Conservation (phyloP, 306 rosid genomes). For the Pterocarpus macrocarpus region DNA sequence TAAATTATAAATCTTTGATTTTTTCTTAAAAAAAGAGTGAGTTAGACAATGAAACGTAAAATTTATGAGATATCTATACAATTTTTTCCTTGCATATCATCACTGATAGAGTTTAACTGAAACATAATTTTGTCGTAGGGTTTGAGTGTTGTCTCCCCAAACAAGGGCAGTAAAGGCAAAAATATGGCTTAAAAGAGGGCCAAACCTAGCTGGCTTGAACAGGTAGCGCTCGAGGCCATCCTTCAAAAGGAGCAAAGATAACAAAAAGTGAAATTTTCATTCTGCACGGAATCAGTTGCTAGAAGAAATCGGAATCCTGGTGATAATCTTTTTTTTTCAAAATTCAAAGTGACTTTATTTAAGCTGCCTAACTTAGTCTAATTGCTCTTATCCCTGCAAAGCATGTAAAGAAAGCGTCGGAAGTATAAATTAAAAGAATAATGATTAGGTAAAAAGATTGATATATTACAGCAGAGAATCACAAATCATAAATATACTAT, state of each 20-base stretch:
- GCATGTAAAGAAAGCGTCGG: background rate
- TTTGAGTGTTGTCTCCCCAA: slow-evolving; percentile 57
- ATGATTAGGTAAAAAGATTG: slow-evolving; percentile 33
- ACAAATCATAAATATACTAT: background rate
- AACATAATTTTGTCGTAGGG: slow-evolving; percentile 1
- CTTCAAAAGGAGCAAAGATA: background rate
- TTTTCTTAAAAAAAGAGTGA: too few relatives aligned
- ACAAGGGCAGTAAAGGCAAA: slow-evolving; percentile 31
- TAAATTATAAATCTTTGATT: too few relatives aligned
- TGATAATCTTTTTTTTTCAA: too few relatives aligned
- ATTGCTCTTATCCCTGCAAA: background rate
- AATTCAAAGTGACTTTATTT: slow-evolving; percentile 9
- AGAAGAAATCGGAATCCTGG: slow-evolving; percentile 19
- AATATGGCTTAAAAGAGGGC: slow-evolving; percentile 35
- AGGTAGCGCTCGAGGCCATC: background rate
- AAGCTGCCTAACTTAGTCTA: slow-evolving; percentile 45
- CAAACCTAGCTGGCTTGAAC: slow-evolving; percentile 20
- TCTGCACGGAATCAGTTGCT: slow-evolving; percentile 41
- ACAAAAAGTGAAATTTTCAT: slow-evolving; percentile 26
- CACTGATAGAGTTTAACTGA: background rate
- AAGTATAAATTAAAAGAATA: slow-evolving; percentile 34
- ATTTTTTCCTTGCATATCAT: background rate
- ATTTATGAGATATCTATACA: too few relatives aligned
- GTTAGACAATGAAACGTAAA: too few relatives aligned
- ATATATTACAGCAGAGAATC: background rate